Conservation (phyloP, 163 green algal genomes). For the Chloromonas sp. region DNA sequence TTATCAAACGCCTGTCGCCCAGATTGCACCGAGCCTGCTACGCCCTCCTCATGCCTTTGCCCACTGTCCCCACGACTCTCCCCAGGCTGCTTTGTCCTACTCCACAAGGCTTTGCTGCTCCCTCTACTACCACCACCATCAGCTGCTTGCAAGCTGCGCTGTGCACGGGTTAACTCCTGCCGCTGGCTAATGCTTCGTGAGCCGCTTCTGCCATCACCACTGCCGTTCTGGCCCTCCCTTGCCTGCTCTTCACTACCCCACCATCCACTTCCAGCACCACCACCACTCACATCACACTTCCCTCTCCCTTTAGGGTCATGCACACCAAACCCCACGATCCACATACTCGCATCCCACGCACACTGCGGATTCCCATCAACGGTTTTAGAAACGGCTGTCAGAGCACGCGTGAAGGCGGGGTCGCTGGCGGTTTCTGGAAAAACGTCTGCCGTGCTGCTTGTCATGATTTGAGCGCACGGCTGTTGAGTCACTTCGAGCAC, state of each 20-base stretch:
- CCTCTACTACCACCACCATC: too few species aligned
- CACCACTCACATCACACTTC: not conserved
- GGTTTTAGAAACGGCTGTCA: not conserved
- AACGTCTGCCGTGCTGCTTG: not conserved
- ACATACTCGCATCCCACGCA: not conserved
- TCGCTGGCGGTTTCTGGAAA: not conserved
- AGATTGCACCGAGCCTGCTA: too few species aligned
- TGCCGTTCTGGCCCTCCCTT: not conserved
- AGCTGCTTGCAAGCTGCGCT: too few species aligned
- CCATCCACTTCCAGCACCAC: not conserved
- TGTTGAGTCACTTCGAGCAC: constrained; percentile 2
- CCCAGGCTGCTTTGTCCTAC: too few species aligned
- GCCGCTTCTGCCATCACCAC: not conserved
- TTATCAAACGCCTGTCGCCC: too few species aligned
- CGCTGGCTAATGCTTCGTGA: not conserved
- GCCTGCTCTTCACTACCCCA: not conserved
- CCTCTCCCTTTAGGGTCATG: too few species aligned
- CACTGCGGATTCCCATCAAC: not conserved
- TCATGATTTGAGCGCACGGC: not conserved
- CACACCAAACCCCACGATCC: not conserved
- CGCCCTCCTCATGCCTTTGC: too few species aligned
- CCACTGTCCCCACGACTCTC: too few species aligned
- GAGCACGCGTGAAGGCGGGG: not conserved
- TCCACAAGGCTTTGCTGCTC: too few species aligned
- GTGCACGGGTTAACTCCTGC: not conserved